Evolutionary conservation across 192 early-diverging fungal genomes (phyloP), one percentile per base, ranked within the genome.

Genomic region (Ramicandelaber brevisporus): DNA sequence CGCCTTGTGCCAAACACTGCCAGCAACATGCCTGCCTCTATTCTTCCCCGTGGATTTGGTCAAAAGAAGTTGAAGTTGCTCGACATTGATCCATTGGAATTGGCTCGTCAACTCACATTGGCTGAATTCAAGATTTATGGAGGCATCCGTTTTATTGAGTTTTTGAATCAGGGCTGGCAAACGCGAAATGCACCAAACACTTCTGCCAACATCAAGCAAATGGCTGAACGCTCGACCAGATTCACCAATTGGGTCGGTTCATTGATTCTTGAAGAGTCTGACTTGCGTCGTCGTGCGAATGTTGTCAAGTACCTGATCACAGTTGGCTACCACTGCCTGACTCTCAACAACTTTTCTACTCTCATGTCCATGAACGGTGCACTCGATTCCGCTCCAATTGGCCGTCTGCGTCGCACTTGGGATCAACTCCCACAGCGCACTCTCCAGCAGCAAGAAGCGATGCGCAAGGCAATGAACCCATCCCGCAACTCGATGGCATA

Each of bases 51-150:
- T 31, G 77, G 70, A 36, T 39, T 85, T 17, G n/a, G n/a, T n/a
- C n/a, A n/a, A n/a, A 68, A 73, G 30, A 60, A 63, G 11, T 53
- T 96, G 46, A 62, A 55, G 30, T 57, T 96, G 21, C 40, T 86
- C 50, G 89, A 98, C 33, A 44, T 98, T 25, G 80, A 92, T 43
- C 70, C 92, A 3, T 46, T 77, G 20, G 92, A 98, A 50, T 55
- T 95, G 20, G 87, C 85, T 2, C 69, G 92, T 14, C 92, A 98
- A 52, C 59, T 98, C 38, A 98, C 92, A 3, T 61, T 98, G 36
- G 68, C 87, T 57, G 87, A 90, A 37, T 69, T 61, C n/a, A 66
- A 59, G 17, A 44, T 74, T 17, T 96, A 76, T 40, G 73, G 63
- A 44, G 60, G 65, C 33, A 78, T 98, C 40, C 63, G 70, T 23